phyloP scores from a whole-genome alignment of 2,329 filamentous ascomycete genomes.

The Colletotrichum euphorbiae region DNA sequence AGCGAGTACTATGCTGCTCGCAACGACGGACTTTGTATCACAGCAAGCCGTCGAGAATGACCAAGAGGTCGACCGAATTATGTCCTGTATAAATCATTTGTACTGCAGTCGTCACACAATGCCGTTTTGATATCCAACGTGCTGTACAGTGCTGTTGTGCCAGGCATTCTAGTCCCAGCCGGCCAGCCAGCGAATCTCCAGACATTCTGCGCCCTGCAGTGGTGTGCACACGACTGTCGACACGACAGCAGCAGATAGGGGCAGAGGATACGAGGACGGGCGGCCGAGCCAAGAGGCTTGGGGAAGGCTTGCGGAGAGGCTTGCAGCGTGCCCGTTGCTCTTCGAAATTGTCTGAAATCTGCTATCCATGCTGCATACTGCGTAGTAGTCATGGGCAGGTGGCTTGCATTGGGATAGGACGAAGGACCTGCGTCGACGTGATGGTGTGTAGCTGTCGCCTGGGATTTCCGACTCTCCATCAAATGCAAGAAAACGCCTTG shows the following conservation, averaged over 20 bases:
- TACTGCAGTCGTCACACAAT: background rate
- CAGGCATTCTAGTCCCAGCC: background rate
- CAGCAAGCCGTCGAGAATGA: background rate
- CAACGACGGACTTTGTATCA: background rate
- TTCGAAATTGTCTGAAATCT: slow-evolving; percentile 16
- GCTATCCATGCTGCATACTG: background rate
- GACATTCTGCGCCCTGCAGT: slow-evolving; percentile 8
- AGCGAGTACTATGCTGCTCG: background rate
- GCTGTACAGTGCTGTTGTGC: background rate
- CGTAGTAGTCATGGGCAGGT: background rate
- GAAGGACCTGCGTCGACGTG: background rate
- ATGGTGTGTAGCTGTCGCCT: background rate
- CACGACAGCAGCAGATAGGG: background rate
- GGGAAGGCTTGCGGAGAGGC: slow-evolving; percentile 32
- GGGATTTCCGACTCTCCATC: slow-evolving; percentile 1
- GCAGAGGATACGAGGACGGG: slow-evolving; percentile 33
- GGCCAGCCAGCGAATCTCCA: background rate
- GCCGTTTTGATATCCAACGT: slow-evolving; percentile 1
- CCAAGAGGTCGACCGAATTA: background rate
- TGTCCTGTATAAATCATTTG: background rate
- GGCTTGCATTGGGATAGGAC: slow-evolving; percentile 27
- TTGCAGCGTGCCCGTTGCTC: slow-evolving; percentile 25
- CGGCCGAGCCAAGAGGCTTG: slow-evolving; percentile 36
- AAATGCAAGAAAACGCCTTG: background rate
- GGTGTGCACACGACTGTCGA: slow-evolving; percentile 7